These are phyloP conservation scores for Metschnikowia picachoensis DNA, from an alignment of 805 yeast species.

Conservation along the genomic window DNA sequence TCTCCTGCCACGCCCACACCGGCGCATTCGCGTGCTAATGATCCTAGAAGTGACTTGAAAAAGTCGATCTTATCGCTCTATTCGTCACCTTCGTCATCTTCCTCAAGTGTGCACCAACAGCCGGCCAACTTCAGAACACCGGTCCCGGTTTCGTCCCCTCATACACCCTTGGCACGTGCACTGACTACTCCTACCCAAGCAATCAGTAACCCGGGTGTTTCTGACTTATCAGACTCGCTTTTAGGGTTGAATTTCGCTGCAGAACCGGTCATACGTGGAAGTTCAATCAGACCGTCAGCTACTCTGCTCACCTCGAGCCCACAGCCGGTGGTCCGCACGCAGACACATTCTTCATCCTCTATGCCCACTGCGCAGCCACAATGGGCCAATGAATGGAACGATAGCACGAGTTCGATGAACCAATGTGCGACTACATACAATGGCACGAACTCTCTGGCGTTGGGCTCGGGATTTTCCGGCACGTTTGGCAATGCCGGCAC, in stretches of 20 bases:
- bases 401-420: slow-evolving; percentile 16
- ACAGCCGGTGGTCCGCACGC: slow-evolving; percentile 3
- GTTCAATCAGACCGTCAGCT: slow-evolving; percentile 1
- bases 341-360: neutral
- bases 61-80: slow-evolving; percentile 88
- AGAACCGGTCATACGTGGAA: slow-evolving; percentile 4
- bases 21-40: slow-evolving; percentile 2
- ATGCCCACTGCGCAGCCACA: slow-evolving; percentile 1
- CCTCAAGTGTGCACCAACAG: slow-evolving; percentile 19
- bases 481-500: slow-evolving; percentile 7
- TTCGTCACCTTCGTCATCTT: slow-evolving; percentile 55
- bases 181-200: neutral
- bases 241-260: slow-evolving; percentile 20
- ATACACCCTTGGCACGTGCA: neutral
- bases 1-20: slow-evolving; percentile 4
- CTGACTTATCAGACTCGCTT: slow-evolving; percentile 20
- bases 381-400: slow-evolving; percentile 38
- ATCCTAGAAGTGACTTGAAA: slow-evolving; percentile 56
- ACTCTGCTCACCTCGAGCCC: slow-evolving; percentile 5
- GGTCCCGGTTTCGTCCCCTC: neutral
- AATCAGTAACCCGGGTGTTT: neutral
- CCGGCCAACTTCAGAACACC: slow-evolving; percentile 1
- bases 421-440: slow-evolving; percentile 13
- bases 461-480: slow-evolving; percentile 9
- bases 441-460: slow-evolving; percentile 5